Base-by-base conservation (phyloP, 768 basidiomycete genomes). In the Lactifluus echinatus region DNA sequence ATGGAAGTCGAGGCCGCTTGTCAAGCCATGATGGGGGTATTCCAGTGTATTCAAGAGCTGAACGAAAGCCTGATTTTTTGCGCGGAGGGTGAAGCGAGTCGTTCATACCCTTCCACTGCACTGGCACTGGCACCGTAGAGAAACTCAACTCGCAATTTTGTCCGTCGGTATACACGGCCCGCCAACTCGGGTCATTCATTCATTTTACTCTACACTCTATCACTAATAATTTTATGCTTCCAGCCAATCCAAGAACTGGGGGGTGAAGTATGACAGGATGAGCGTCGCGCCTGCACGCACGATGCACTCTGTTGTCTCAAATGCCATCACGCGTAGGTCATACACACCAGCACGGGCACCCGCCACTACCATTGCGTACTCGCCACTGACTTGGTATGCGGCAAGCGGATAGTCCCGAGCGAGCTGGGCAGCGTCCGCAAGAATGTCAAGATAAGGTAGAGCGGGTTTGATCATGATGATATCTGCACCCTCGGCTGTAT, bases 391-490 rank as follows among this genome's bases (percentile, higher is more conserved):
- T 72, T 94, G 90, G 71, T 98, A 99, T 66, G 89, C 92, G 0
- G 96, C 96, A n/a, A 96, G 77, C 2, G 95, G 95, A 65, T 90
- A 87, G 67, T 95, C 84, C 0, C 82, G 82, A 5, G 89, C 85
- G 42, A 96, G 78, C 63, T 83, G 72, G 3, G 85, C 81, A 15
- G 91, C 92, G 66, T 96, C 92, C 31, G 88, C 80, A 63, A 99
- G 88, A 72, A 98, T 86, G 72, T 99, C 96, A 50, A 98, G 89
- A 73, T 98, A 98, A 0, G 96, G 94, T 59, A 98, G 72, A 0
- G 93, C 80, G 19, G 96, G 96, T 69, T 99, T 99, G 68, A 99
- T 93, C 94, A 99, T 98, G 69, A 99, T 84, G 66, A 99, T 90
- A 68, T 99, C 96, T 17, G 96, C 96, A 19, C 96, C 96, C 74